Conservation (phyloP, 257 asterid genomes). For the Vinca minor region DNA sequence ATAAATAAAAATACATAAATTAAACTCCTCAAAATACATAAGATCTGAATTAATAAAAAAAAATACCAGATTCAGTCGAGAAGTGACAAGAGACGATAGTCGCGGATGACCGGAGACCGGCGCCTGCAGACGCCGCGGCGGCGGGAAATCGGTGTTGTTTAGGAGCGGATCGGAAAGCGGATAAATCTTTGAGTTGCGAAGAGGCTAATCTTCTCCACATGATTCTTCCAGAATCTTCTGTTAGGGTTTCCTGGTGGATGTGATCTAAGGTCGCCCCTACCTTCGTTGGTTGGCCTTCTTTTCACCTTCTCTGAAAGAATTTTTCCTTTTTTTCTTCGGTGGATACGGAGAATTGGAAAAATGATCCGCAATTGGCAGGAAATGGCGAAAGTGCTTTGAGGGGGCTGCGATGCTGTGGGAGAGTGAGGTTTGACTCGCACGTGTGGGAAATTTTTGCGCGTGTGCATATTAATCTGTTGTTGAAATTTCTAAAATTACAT, state of each 20-base stretch:
- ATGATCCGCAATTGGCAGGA: too few relatives aligned
- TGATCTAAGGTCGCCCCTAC: conserved; percentile 64
- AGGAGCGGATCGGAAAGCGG: conserved; percentile 45
- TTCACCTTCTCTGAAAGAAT: not conserved
- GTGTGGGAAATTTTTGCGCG: conserved; percentile 13
- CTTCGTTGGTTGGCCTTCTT: not conserved
- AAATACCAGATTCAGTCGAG: conserved; percentile 52
- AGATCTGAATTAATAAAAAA: conserved; percentile 9
- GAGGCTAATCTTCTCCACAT: conserved; percentile 72
- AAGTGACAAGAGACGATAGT: conserved; percentile 40
- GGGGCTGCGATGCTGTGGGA: too few relatives aligned
- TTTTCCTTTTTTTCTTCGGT: not conserved
- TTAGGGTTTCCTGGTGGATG: conserved; percentile 18
- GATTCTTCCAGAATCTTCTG: conserved; percentile 20
- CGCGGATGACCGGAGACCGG: conserved; percentile 29
- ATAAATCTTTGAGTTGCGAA: conserved; percentile 39
- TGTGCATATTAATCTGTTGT: not conserved
- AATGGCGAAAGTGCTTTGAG: too few relatives aligned
- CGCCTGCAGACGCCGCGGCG: too few relatives aligned
- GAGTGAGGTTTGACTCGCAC: conserved; percentile 29
- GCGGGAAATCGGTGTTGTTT: conserved; percentile 27
- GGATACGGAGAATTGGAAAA: not conserved
- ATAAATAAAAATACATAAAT: not conserved
- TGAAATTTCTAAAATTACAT: not conserved
- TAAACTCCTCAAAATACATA: not conserved